Evolutionary conservation across 768 basidiomycete species (phyloP), one percentile per base, ranked within the genome.

Genomic region (Russula foetens): DNA sequence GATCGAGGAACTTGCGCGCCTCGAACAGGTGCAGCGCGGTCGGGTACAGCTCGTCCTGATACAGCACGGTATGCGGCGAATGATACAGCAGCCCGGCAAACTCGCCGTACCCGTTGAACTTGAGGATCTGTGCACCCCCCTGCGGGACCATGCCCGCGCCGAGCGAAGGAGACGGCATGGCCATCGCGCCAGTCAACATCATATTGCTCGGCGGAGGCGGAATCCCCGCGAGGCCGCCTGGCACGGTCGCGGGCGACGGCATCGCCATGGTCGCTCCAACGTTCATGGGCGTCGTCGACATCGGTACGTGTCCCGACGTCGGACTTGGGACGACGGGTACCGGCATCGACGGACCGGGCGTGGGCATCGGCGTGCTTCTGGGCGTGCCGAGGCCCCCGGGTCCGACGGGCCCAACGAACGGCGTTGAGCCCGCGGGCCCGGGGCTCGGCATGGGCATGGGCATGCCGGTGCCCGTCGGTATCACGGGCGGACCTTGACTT

Each of bases 1-100:
- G 70, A 2, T 76, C 75, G 39, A 82, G 67, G 70, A 83, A 92
- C 69, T 87, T 87, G 67, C 87, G 74, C 9, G 88, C 88, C 71
- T 92, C 88, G 56, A 83, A 79, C n/a, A 92, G 76, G 65, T 92
- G 90, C 66, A 84, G 71, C 11, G 85, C 90, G 2, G 83, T 86
- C 2, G 86, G 86, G 65, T 84, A 92, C 44, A 72, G 70, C 55
- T 74, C 74, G 33, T 81, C 76, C 38, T 76, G 69, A 69, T 83
- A 84, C 55, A 83, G 56, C 23, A 92, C 78, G 5, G 75, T 76
- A 66, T 89, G 82, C 1, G 75, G 79, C 1, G 90, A 89, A 65
- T 84, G 81, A 66, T 83, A 87, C 69, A 87, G 72, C 70, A 90
- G 84, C 1, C 77, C 78, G 0, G 75, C 67, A 55, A 74, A 76